Evolutionary conservation across 176 grass and related monocot genomes (phyloP), one percentile per base, ranked within the genome.

Genomic region (Dendrocalamus sinicus): DNA sequence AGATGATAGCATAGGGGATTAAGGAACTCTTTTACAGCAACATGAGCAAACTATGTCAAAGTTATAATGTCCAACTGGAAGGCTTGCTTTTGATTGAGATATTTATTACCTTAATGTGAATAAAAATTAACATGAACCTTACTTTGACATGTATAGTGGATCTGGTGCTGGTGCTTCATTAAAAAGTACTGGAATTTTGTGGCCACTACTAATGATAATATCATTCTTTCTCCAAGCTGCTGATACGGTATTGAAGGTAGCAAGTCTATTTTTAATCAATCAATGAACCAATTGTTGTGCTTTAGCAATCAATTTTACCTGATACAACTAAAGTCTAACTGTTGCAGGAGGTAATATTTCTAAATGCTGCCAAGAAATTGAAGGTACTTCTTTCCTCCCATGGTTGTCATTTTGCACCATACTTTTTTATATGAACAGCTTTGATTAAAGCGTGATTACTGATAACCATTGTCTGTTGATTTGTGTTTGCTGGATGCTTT

Each of bases 201-300:
- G 97, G 94, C 81, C 97, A 80, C 67, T 99, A 61, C 67, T 99
- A 46, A 99, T 99, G 97, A 96, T 96, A 79, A 72, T 80, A 61
- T 99, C 94, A 48, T 99, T 99, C 88, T 90, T 99, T 78, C 77
- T 99, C 22, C 97, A 99, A 94, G 97, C 97, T 73, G 92, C 94
- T 51, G 97, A 99, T 84, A 91, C 97, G 14, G 73, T 99, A 73
- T 83, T 96, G 84, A 99, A 99, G 93, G 96, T 99, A 92, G 70
- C 52, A 59, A 86, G 1, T 78, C 67, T 46, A 60, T 60, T 67
- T 67, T 81, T 63, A 78, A 67, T 84, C 44, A 84, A 60, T 67
- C 47, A 81, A 48, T 65, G 41, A 70, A 75, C 51, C 45, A 47
- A 46, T 59, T 57, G 37, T 15, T 39, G 8, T 37, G 23, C 15